Evolutionary conservation across 2,329 filamentous ascomycete species (phyloP).

Genomic region (Penicillium hesseltinei): DNA sequence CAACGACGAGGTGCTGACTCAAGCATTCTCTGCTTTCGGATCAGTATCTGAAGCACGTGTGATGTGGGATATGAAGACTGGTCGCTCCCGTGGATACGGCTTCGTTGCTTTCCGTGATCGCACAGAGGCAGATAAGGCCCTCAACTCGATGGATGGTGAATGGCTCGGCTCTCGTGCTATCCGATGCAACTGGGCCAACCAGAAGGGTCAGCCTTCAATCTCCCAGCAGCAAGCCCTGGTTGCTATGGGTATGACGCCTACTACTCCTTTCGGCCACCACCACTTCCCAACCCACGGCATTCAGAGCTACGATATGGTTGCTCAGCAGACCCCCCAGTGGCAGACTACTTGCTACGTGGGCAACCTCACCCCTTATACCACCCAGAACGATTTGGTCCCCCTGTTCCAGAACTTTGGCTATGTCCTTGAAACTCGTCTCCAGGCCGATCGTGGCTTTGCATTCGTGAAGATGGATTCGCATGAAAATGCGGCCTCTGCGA

Average conservation of each 20-base stretch:
- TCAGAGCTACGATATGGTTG: conserved; percentile 96
- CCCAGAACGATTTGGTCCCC: conserved; percentile 93
- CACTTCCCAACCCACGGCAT: conserved; percentile 97
- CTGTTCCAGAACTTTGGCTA: conserved; percentile 98
- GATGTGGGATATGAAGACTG: conserved; percentile 99
- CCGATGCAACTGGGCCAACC: conserved; percentile 99
- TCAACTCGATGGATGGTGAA: conserved; percentile 98
- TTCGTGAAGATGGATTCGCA: conserved; percentile 99
- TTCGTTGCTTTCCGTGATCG: conserved; percentile 97
- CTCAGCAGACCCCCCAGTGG: conserved; percentile 92
- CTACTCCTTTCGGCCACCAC: conserved; percentile 92
- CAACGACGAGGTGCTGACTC: conserved; percentile 89
- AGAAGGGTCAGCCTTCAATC: conserved; percentile 99
- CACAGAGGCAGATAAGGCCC: conserved; percentile 86
- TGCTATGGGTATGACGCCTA: conserved; percentile 96
- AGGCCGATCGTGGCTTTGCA: conserved; percentile 94
- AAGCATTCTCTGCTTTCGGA: conserved; percentile 95
- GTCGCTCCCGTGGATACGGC: conserved; percentile 92
- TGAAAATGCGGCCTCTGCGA: conserved; percentile 96
- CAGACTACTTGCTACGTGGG: conserved; percentile 98
- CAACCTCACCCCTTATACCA: conserved; percentile 96
- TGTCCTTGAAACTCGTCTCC: conserved; percentile 95
- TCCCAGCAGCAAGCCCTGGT: conserved; percentile 96
- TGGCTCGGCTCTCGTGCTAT: conserved; percentile 98
- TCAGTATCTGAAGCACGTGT: conserved; percentile 95